Percentiles rank a stretch among this genome's conserved stretches.
phyloP scores from a whole-genome alignment of 257 asterid genomes.

The Ballota nigra region DNA sequence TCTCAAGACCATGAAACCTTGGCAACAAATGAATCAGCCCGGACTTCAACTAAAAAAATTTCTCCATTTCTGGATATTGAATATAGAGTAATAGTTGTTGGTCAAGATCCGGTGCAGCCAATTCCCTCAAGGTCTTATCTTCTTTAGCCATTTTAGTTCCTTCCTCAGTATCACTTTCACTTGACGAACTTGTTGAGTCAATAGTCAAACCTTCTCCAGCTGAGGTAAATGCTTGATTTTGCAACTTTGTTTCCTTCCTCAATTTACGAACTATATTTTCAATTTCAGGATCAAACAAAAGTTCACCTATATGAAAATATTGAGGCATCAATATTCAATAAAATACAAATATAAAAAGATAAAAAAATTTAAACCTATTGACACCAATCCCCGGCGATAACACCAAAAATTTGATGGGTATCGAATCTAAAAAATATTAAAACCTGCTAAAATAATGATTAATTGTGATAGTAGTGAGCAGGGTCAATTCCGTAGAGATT shows the following conservation, averaged over 20 bases:
- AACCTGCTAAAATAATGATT: too few relatives aligned
- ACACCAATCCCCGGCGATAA: neutral
- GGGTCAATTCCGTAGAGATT: too few relatives aligned
- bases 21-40: neutral
- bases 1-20: too few relatives aligned
- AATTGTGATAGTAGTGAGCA: too few relatives aligned
- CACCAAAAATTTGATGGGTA: neutral
- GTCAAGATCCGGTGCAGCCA: neutral
- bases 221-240: neutral
- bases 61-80: neutral
- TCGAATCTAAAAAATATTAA: too few relatives aligned
- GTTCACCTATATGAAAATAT: neutral
- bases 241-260: neutral
- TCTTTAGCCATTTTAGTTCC: neutral
- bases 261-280: neutral
- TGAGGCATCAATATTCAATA: neutral
- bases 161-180: neutral
- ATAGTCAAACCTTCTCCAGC: neutral
- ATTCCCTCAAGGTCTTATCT: neutral
- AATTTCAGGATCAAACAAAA: neutral
- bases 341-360: too few relatives aligned
- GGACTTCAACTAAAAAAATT: neutral
- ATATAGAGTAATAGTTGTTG: neutral
- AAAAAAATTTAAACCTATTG: neutral
- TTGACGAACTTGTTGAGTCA: neutral